Evolutionary conservation across 305 asterid species (phyloP).

Genomic region (Solanum hybrid): DNA sequence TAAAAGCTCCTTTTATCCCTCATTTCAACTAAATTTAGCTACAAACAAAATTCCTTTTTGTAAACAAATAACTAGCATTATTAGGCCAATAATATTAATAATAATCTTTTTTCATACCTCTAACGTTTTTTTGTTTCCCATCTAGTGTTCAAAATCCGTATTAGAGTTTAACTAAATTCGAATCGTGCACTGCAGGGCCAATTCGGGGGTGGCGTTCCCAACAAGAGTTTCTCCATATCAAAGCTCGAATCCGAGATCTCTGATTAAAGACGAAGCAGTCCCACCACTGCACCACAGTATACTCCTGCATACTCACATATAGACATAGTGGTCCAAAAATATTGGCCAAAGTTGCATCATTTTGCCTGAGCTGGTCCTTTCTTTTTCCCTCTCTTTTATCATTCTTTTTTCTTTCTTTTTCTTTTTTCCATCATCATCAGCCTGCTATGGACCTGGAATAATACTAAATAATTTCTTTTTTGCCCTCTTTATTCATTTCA

Average conservation of each 20-base stretch:
- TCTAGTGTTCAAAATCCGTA: background rate
- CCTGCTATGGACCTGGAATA: background rate
- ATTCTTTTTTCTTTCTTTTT: background rate
- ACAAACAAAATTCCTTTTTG: conserved; percentile 15
- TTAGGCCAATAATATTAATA: background rate
- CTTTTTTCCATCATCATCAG: background rate
- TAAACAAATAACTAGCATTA: conserved; percentile 3
- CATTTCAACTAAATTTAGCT: conserved; percentile 15
- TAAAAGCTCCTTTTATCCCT: conserved; percentile 25
- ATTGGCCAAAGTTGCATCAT: conserved; percentile 34
- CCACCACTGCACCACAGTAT: background rate
- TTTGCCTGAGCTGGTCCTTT: conserved; percentile 35
- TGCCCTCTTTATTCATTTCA: background rate
- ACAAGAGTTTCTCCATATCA: background rate
- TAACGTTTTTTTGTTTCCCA: background rate
- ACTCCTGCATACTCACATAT: conserved; percentile 14
- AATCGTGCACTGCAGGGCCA: accelerated
- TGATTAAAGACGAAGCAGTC: too few species aligned
- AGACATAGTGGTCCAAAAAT: conserved; percentile 18
- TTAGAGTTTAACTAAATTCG: background rate
- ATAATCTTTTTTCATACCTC: background rate
- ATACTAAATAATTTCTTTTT: background rate
- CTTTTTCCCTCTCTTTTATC: conserved; percentile 14
- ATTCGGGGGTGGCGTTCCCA: background rate
- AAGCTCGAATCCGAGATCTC: accelerated